Conservation (phyloP, 2,329 filamentous ascomycete genomes). For the Neophaeococcomyces aloes region DNA sequence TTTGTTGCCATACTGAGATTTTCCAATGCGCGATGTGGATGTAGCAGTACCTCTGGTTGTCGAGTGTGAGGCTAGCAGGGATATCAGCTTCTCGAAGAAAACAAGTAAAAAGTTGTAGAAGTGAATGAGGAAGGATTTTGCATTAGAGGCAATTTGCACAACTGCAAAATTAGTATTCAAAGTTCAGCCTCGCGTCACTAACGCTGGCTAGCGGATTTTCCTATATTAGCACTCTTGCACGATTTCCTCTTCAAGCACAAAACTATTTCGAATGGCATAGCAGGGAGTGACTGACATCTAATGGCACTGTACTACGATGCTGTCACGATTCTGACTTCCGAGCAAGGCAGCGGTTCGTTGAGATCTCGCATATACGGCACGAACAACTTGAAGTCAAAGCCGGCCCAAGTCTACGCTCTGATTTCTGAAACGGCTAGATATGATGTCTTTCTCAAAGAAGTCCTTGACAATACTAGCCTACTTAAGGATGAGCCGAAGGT, state of each 20-base stretch:
- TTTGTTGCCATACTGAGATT: neutral
- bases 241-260: neutral
- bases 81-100: no score
- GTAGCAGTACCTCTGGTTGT: no score
- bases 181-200: no score
- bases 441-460: conserved; percentile 73
- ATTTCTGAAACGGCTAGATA: conserved; percentile 83
- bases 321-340: conserved; percentile 56
- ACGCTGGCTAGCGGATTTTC: no score
- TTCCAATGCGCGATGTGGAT: no score
- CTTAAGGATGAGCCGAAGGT: conserved; percentile 79
- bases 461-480: conserved; percentile 71
- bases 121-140: no score
- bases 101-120: no score
- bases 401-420: conserved; percentile 76
- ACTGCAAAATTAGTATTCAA: no score
- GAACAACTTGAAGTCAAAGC: conserved; percentile 63
- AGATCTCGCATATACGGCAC: conserved; percentile 71
- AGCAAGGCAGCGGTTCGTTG: conserved; percentile 57
- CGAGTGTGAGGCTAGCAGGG: no score
- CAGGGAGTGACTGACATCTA: no score
- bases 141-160: no score
- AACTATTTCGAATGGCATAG: neutral
- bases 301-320: conserved; percentile 98
- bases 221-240: neutral